Evolutionary conservation across 2,329 filamentous ascomycete species (phyloP).

Genomic region (Pseudonectria buxi): DNA sequence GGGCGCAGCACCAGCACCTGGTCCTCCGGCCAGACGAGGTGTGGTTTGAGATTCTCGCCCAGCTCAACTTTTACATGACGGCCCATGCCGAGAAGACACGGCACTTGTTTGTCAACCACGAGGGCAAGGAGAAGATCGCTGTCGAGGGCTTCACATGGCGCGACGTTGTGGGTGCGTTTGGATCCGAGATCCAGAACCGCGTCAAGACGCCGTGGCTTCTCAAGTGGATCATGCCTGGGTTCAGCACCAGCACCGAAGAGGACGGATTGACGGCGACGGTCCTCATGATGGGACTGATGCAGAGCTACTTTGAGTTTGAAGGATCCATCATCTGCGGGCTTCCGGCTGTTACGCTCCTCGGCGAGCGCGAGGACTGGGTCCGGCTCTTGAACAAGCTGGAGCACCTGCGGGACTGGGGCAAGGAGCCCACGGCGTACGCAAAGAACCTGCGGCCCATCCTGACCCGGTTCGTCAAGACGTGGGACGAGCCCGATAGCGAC

Average conservation of each 20-base stretch:
- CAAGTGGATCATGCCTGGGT: constrained; percentile 37
- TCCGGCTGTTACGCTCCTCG: constrained; percentile 35
- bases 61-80: constrained; percentile 45
- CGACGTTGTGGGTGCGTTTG: constrained; percentile 24
- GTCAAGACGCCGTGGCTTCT: constrained; percentile 34
- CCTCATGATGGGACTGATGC: constrained; percentile 38
- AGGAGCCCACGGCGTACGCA: constrained; percentile 33
- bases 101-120: constrained; percentile 38
- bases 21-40: constrained; percentile 46
- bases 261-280: constrained; percentile 36
- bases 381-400: constrained; percentile 35
- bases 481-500: constrained; percentile 30
- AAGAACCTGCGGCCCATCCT: constrained; percentile 38
- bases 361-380: constrained; percentile 33
- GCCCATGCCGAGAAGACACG: constrained; percentile 39
- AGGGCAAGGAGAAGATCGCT: constrained; percentile 35
- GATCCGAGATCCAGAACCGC: constrained; percentile 33
- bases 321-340: constrained; percentile 35
- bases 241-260: constrained; percentile 32
- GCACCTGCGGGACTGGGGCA: constrained; percentile 35
- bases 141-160: constrained; percentile 21
- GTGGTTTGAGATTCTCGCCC: constrained; percentile 48
- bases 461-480: constrained; percentile 36
- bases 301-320: constrained; percentile 32
- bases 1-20: constrained; percentile 43